phyloP scores from a whole-genome alignment of 208 protist species.

The Crithidia thermophila region DNA sequence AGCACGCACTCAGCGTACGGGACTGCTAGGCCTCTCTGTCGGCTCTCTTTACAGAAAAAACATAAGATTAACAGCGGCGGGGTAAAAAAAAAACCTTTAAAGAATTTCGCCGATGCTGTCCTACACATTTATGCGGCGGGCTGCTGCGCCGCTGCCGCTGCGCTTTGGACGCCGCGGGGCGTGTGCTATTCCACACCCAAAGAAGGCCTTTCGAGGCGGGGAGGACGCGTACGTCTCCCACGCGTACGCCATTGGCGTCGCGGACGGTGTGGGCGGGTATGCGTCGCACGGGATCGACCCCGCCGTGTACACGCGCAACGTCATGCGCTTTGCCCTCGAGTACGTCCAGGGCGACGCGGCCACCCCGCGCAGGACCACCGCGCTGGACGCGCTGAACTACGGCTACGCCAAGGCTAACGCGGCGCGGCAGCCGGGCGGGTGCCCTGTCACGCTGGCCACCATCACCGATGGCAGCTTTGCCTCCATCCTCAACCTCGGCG shows the following conservation, averaged over 20 bases:
- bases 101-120: conserved; percentile 1
- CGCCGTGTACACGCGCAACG: conserved; percentile 75
- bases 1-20: too few species aligned
- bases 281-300: conserved; percentile 74
- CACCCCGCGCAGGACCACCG: conserved; percentile 29
- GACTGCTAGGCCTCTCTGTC: too few species aligned
- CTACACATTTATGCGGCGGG: neutral
- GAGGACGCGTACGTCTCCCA: conserved; percentile 88
- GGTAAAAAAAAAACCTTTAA: neutral
- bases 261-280: conserved; percentile 87
- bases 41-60: neutral
- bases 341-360: conserved; percentile 34
- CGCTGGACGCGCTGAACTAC: conserved; percentile 62
- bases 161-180: conserved; percentile 69
- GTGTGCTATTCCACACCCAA: conserved; percentile 76
- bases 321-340: conserved; percentile 71
- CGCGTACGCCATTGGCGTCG: conserved; percentile 72
- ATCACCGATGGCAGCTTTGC: conserved; percentile 54
- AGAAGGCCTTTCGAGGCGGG: conserved; percentile 75
- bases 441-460: conserved; percentile 72
- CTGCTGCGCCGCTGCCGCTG: conserved; percentile 15
- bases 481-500: conserved; percentile 87
- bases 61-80: neutral
- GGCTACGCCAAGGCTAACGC: conserved; percentile 54
- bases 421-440: conserved; percentile 56